phyloP scores from a whole-genome alignment of 106 monocot species.

The Dendrobium catenatum region DNA sequence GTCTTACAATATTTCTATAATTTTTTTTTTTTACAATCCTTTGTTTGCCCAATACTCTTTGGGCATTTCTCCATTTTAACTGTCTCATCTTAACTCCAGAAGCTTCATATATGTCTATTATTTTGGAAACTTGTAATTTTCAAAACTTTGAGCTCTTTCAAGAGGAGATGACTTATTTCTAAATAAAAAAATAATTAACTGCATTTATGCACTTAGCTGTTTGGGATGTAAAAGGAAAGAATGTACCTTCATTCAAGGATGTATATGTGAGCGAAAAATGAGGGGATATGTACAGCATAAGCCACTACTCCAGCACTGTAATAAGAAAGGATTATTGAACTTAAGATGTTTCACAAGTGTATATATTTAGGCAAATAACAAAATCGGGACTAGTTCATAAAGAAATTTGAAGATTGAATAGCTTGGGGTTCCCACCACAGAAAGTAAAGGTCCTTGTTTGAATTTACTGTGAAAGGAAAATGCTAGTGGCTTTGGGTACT shows the following conservation, averaged over 20 bases:
- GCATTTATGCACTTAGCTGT: background rate
- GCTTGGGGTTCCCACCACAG: constrained; percentile 52
- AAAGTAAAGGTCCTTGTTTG: constrained; percentile 79
- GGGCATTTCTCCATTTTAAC: no score
- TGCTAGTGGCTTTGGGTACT: constrained; percentile 65
- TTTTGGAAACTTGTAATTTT: background rate
- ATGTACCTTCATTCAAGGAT: constrained; percentile 14
- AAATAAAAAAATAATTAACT: background rate
- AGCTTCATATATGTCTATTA: background rate
- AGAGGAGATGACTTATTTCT: background rate
- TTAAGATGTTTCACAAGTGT: background rate
- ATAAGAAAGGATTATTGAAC: background rate
- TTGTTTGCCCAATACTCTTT: no score
- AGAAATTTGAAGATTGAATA: background rate
- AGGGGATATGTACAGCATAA: constrained; percentile 98
- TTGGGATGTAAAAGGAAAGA: background rate
- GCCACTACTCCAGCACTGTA: constrained; percentile 95
- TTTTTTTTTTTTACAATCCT: no score
- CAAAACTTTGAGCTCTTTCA: background rate
- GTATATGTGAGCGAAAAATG: constrained; percentile 45
- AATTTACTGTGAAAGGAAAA: constrained; percentile 87
- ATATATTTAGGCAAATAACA: background rate
- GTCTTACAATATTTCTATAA: no score
- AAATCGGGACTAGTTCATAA: background rate
- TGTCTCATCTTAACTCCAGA: background rate